Evolutionary conservation across 2,329 filamentous ascomycete genomes (phyloP).

Genomic region (Aspergillus phoenicis): DNA sequence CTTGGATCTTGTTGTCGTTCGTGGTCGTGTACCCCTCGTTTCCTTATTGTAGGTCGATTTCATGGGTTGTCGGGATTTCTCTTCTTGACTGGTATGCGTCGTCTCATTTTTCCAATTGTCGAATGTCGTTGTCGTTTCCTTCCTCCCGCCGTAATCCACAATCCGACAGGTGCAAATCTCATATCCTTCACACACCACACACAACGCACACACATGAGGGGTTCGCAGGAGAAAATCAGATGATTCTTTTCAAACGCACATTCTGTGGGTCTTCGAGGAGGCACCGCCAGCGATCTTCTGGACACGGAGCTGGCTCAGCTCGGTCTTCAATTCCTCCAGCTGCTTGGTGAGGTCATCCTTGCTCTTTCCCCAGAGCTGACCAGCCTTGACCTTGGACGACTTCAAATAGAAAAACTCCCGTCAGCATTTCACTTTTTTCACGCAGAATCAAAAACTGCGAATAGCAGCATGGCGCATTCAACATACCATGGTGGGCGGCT

Average conservation of each 20-base stretch:
- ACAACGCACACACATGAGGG: conserved; percentile 11
- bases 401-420: conserved; percentile 32
- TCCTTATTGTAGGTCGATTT: neutral
- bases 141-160: neutral
- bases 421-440: conserved; percentile 22
- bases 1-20: neutral
- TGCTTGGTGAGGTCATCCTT: conserved; percentile 98
- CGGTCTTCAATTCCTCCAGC: conserved; percentile 91
- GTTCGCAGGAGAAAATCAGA: conserved; percentile 8
- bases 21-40: conserved; percentile 11
- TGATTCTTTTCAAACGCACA: conserved; percentile 63
- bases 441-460: neutral
- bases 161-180: conserved; percentile 4
- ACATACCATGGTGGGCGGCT: conserved; percentile 49
- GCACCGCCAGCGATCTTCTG: conserved; percentile 96
- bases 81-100: neutral
- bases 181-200: neutral
- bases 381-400: conserved; percentile 86
- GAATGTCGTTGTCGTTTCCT: neutral
- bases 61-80: neutral
- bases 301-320: conserved; percentile 94
- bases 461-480: conserved; percentile 15
- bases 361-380: conserved; percentile 97
- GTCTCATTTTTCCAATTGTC: neutral
- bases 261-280: conserved; percentile 94